Evolutionary conservation across 1,284 basidiomycete species (phyloP).

Genomic region (Schizopora paradoxa): DNA sequence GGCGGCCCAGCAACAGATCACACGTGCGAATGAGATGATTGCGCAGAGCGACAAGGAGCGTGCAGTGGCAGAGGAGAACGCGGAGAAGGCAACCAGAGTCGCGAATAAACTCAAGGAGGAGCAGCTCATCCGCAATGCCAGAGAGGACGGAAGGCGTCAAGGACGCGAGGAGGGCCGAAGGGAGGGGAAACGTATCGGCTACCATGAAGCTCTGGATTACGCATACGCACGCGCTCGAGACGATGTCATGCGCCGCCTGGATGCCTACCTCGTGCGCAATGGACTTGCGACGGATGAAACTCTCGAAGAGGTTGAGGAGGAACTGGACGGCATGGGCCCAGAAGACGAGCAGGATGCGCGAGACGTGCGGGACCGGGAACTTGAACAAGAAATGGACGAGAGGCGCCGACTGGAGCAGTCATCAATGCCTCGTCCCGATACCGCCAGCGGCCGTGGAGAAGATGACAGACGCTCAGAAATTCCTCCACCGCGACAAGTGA

Average conservation of each 20-base stretch:
- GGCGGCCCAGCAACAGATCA: conserved; percentile 42
- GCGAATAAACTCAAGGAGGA: conserved; percentile 41
- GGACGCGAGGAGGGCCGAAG: conserved; percentile 39
- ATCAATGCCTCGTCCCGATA: too few relatives aligned
- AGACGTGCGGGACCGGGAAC: background rate
- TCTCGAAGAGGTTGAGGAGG: background rate
- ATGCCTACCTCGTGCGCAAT: background rate
- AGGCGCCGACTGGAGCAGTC: too few relatives aligned
- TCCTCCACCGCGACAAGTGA: too few relatives aligned
- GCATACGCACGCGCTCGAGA: background rate
- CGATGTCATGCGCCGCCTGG: background rate
- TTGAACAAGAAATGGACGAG: too few relatives aligned
- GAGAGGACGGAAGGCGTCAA: conserved; percentile 38
- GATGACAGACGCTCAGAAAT: too few relatives aligned
- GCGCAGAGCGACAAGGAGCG: conserved; percentile 36
- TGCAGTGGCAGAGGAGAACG: conserved; percentile 41
- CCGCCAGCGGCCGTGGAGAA: background rate
- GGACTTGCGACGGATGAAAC: background rate
- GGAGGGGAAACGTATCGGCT: conserved; percentile 30
- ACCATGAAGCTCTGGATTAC: conserved; percentile 21
- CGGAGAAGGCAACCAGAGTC: conserved; percentile 36
- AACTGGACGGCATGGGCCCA: background rate
- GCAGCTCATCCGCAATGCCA: conserved; percentile 33
- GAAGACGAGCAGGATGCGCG: background rate
- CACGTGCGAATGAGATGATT: conserved; percentile 42